Percentiles rank a stretch among this genome's conserved stretches.
Conservation (phyloP, 441 rosid species). For the Croton laevigatus region DNA sequence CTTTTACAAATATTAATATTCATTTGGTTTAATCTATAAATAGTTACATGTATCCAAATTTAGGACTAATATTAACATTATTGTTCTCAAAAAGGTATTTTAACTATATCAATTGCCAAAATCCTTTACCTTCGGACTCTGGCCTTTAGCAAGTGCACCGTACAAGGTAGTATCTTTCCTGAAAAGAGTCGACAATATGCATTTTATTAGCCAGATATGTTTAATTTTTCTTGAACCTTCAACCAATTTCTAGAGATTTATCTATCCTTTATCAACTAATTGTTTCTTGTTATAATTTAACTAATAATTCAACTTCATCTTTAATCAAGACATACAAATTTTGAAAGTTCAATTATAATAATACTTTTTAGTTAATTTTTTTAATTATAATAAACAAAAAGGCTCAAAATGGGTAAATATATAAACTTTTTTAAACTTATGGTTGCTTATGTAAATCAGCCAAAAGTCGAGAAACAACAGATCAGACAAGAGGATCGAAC, state of each 20-base stretch:
- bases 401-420: background rate
- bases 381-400: too few relatives aligned
- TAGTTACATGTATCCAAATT: too few relatives aligned
- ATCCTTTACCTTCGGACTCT: conserved; percentile 70
- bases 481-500: background rate
- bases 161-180: conserved; percentile 64
- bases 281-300: too few relatives aligned
- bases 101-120: background rate
- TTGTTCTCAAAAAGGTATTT: too few relatives aligned
- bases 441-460: background rate
- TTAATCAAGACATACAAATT: too few relatives aligned
- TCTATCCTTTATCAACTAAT: too few relatives aligned
- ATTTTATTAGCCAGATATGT: background rate
- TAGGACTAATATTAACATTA: too few relatives aligned
- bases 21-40: too few relatives aligned
- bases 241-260: background rate
- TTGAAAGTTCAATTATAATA: too few relatives aligned
- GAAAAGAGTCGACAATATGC: conserved; percentile 17
- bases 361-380: too few relatives aligned
- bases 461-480: background rate
- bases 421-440: background rate
- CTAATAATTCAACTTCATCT: too few relatives aligned
- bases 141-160: conserved; percentile 62
- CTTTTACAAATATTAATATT: too few relatives aligned
- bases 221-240: background rate